Conservation (phyloP, 495 filamentous ascomycete species). For the Annulohypoxylon bovei region DNA sequence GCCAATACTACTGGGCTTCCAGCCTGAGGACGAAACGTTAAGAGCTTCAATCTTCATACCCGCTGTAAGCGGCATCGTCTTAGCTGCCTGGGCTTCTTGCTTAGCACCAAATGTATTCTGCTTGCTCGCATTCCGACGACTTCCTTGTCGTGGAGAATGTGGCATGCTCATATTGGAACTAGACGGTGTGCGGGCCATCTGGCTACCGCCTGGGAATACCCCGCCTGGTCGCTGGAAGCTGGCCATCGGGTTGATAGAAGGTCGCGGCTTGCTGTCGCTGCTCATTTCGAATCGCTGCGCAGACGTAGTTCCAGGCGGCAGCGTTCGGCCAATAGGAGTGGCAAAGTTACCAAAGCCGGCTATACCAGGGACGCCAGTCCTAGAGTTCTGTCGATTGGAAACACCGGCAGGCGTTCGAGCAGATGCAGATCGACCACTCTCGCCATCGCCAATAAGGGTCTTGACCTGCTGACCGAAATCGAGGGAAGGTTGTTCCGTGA, state of each 20-base stretch:
- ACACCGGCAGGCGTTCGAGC: constrained; percentile 71
- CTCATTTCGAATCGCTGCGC: constrained; percentile 67
- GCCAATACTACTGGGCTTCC: constrained; percentile 85
- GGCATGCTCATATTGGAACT: constrained; percentile 58
- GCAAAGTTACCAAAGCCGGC: constrained; percentile 77
- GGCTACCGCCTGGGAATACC: constrained; percentile 63
- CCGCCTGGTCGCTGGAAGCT: constrained; percentile 65
- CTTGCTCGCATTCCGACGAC: constrained; percentile 70
- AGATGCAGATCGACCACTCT: constrained; percentile 74
- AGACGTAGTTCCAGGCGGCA: constrained; percentile 76
- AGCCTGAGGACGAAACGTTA: constrained; percentile 73
- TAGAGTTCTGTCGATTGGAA: constrained; percentile 59
- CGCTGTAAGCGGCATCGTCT: constrained; percentile 88
- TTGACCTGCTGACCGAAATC: constrained; percentile 91
- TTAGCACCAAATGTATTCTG: constrained; percentile 63
- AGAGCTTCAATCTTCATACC: constrained; percentile 84
- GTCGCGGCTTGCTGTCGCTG: constrained; percentile 52
- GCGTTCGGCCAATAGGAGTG: constrained; percentile 55
- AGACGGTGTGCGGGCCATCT: constrained; percentile 61
- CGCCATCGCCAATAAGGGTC: constrained; percentile 79
- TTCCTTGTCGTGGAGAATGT: constrained; percentile 61
- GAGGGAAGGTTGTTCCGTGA: constrained; percentile 91
- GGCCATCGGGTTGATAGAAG: constrained; percentile 67
- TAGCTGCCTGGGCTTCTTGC: constrained; percentile 72
- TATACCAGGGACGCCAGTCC: constrained; percentile 53